phyloP scores from a whole-genome alignment of 345 rosid genomes.

The Erysimum cheiranthoides region DNA sequence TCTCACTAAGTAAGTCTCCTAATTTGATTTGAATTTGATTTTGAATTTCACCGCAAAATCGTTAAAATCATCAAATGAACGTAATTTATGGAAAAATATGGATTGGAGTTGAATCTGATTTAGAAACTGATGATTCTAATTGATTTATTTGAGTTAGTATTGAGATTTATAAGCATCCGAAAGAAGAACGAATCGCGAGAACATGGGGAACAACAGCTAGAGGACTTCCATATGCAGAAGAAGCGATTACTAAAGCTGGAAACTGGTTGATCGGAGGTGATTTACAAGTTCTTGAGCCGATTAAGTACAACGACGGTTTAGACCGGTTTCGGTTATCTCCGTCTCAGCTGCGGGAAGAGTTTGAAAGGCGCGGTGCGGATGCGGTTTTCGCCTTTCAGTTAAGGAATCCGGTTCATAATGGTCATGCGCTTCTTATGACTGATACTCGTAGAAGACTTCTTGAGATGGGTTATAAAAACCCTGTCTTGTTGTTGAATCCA shows the following conservation, averaged over 20 bases:
- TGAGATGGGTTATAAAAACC: conserved; percentile 93
- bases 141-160: conserved; percentile 55
- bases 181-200: conserved; percentile 93
- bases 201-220: conserved; percentile 94
- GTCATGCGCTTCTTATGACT: conserved; percentile 94
- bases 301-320: conserved; percentile 86
- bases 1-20: conserved; percentile 70
- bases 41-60: not conserved
- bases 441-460: conserved; percentile 88
- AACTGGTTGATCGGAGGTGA: conserved; percentile 97
- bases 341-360: conserved; percentile 77
- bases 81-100: not conserved
- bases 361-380: conserved; percentile 80
- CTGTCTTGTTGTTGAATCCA: conserved; percentile 91
- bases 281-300: conserved; percentile 83
- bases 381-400: conserved; percentile 98
- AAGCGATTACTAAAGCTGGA: conserved; percentile 76
- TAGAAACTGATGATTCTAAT: not conserved
- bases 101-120: not conserved
- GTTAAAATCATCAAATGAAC: not conserved
- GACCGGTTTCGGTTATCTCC: conserved; percentile 91
- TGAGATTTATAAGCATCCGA: conserved; percentile 94
- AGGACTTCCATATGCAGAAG: conserved; percentile 87
- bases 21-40: not conserved
- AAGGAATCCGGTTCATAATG: conserved; percentile 95